Evolutionary conservation across 139 green algal species (phyloP).

Genomic region (Microglena sp.): DNA sequence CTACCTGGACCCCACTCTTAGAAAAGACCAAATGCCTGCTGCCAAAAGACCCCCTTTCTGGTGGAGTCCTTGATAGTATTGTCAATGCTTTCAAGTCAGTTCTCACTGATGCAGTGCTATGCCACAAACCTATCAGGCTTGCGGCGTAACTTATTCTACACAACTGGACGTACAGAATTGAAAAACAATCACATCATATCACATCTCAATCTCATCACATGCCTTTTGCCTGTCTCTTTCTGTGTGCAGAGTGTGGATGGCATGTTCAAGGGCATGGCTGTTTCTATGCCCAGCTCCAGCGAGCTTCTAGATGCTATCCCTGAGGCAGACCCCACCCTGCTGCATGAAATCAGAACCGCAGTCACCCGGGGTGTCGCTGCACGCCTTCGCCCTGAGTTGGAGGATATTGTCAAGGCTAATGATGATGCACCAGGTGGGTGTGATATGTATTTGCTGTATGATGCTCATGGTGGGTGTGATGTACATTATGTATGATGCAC

Average conservation of each 20-base stretch:
- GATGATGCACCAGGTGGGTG: no score
- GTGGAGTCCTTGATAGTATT: constrained; percentile 39
- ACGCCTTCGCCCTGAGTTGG: constrained; percentile 63
- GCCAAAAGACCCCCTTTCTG: no score
- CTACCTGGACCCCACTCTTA: no score
- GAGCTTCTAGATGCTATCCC: constrained; percentile 73
- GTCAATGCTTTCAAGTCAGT: constrained; percentile 43
- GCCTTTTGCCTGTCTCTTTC: no score
- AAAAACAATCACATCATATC: no score
- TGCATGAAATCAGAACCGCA: constrained; percentile 56
- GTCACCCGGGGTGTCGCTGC: no score
- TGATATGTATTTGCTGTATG: background rate
- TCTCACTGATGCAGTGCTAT: no score
- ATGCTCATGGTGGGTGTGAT: constrained; percentile 26
- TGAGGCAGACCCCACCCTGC: constrained; percentile 57
- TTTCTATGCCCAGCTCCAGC: constrained; percentile 47
- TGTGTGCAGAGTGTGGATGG: constrained; percentile 46
- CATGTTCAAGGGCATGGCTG: constrained; percentile 53
- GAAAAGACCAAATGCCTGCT: no score
- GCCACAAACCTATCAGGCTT: no score
- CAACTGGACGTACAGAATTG: no score
- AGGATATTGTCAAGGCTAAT: constrained; percentile 51
- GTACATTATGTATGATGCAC: constrained; percentile 42
- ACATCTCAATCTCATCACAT: no score
- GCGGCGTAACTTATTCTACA: no score